Base-by-base conservation (phyloP, 2,329 filamentous ascomycete species). In the Verticillium longisporum region DNA sequence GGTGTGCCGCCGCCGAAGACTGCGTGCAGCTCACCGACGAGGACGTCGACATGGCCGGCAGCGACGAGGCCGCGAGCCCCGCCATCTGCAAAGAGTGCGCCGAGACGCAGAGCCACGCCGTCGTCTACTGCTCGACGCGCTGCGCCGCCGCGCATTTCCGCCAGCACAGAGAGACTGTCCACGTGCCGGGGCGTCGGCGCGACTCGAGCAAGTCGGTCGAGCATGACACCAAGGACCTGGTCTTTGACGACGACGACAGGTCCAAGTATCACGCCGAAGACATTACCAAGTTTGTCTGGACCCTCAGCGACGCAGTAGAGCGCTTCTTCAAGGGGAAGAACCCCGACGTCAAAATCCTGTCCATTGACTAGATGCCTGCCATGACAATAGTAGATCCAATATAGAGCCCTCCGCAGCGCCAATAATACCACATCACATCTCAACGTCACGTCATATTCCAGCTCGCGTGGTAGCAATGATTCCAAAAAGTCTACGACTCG, bases 61-160 rank as follows among this genome's bases (percentile, higher is more conserved):
- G 68, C 15, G 71, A 71, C 13, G 63, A 64, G 11, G 72, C 72
- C 14, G 65, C 64, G 2, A 62, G 65, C 3, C 65, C 74, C 2
- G 73, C 78, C 9, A 71, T 74, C 21, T 82, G 79, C 65, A 73
- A 70, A 57, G 74, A 77, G 59, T 82, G 79, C 59, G 64, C 80
- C 1, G 64, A 69, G 57, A 69, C 67, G 5, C 63, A 75, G 57
- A 73, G 73, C 60, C 67, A 70, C n/a, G 67, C 71, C 31, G 73
- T 74, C 0, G 57, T 76, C 6, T 81, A 77, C 63, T 82, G 79
- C 66, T 77, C 77, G 7, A 65, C 71, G 33, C 67, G 69, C 36
- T 82, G 79, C 65, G 78, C 77, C n/a, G 68, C 66, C 31, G 66
- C 64, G 13, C 78, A 80, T 62, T 73, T 82, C 38, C 71, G 73